Evolutionary conservation across 1,139 yeast species (phyloP), one percentile per base, ranked within the genome.

Genomic region (Taphrina wiesneri): DNA sequence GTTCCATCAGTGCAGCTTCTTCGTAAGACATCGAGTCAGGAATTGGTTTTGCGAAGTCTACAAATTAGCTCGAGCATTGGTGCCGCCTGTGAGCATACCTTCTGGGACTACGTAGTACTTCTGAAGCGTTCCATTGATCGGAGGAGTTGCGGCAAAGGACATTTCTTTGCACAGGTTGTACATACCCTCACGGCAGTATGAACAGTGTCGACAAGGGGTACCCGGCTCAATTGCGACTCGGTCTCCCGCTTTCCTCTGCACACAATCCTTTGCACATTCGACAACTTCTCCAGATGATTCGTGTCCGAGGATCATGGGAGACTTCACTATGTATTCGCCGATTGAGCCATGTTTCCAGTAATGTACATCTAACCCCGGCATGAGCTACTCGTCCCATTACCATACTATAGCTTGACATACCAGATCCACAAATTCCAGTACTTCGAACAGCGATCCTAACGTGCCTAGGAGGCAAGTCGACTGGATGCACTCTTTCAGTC

Each of bases 341-440:
- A 90, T 88, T 69, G 82, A 81, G 2, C 96, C 96, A 71, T 86
- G 88, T 59, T 85, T 83, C 73, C 86, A 89, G 80, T 87, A 90
- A 74, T 90, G 96, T 69, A 89, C 87, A 39, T 71, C 71, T 49
- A 28, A 7, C 13, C 6, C 17, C 19, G 6, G n/a, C 15, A 15
- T 15, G 45, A 39, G n/a, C 19, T 39, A 5, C 19, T 15, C 4
- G 6, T 7, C n/a, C 7, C 45, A 7, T 39, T 15, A 15, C 45
- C n/a, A 17, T 15, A 6, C 7, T 15, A 25, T 15, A 25, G 39
- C 49, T 7, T 11, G 26, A 59, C 49, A 28, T 56, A 75, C 90
- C 96, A 1, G 91, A 86, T 3, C 96, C 96, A 76, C 97, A 90
- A 69, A 90, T 86, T 61, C 97, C 97, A 0, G 96, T 90, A 71